These are phyloP conservation scores for Cyclotella sp. DNA, from an alignment of 108 stramenopile genomes.

Conservation along the genomic window DNA sequence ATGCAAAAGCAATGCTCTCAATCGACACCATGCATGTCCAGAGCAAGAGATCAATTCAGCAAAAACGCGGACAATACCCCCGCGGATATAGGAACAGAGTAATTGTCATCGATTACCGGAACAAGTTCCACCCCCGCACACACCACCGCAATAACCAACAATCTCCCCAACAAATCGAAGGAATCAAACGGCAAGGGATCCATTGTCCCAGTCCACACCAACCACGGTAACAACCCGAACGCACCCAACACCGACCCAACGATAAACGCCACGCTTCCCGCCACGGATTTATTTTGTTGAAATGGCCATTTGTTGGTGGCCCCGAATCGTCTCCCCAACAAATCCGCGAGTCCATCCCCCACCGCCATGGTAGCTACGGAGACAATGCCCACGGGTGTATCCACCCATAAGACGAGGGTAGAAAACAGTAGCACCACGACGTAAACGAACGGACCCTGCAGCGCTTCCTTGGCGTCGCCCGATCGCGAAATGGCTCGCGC, in stretches of 20 bases:
- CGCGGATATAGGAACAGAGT: slow-evolving; percentile 74
- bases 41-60: slow-evolving; percentile 24
- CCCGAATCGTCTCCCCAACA: slow-evolving; percentile 76
- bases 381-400: slow-evolving; percentile 61
- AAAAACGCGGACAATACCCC: slow-evolving; percentile 56
- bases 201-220: slow-evolving; percentile 54
- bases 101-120: slow-evolving; percentile 84
- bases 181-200: slow-evolving; percentile 35
- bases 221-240: slow-evolving; percentile 57
- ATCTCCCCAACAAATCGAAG: slow-evolving; percentile 40
- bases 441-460: slow-evolving; percentile 88
- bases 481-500: slow-evolving; percentile 74
- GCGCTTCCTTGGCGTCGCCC: slow-evolving; percentile 70
- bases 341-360: slow-evolving; percentile 86
- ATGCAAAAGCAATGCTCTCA: neutral
- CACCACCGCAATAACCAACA: slow-evolving; percentile 51
- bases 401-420: slow-evolving; percentile 73
- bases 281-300: slow-evolving; percentile 66
- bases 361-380: slow-evolving; percentile 78
- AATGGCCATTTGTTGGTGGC: slow-evolving; percentile 71
- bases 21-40: neutral
- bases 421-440: slow-evolving; percentile 57
- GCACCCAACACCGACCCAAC: slow-evolving; percentile 51
- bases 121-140: slow-evolving; percentile 73
- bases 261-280: slow-evolving; percentile 73